Evolutionary conservation across 805 yeast species (phyloP), one percentile per base, ranked within the genome.

Genomic region (Candida caryicola): DNA sequence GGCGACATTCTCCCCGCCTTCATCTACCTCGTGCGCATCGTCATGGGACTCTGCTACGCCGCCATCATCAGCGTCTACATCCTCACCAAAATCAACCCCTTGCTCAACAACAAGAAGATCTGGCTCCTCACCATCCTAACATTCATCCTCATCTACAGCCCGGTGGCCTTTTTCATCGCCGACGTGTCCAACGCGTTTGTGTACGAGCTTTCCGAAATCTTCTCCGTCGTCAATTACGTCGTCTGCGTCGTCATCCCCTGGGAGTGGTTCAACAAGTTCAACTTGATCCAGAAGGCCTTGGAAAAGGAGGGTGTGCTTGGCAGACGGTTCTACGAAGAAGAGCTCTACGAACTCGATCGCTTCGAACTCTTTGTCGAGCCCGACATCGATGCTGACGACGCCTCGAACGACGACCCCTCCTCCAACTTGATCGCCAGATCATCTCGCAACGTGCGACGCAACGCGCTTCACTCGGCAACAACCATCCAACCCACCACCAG

Each of bases 261-360:
- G 93, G 95, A 85, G 58, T 87, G 95, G 91, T 73, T 84, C 44
- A 85, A 83, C 52, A 69, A 84, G 45, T 70, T 82, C 39, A 73
- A 74, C 35, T 66, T 73, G 9, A 57, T 82, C 29, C 80, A 79
- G 60, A 75, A 77, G 45, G 64, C 64, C 12, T 72, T 74, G 37
- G 90, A 85, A 49, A 77, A 79, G 30, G 81, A 79, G 42, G 86
- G 91, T 5, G 75, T 85, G 4, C 56, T 87, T 28, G 95, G 95
- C 1, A 65, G 95, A 43, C 79, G 80, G 13, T 76, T 84, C 31
- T 82, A 77, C 53, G 91, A 82, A 45, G 90, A 83, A 39, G 88
- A 81, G 39, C 34, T 66, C 23, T 69, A 64, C 39, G 71, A 65
- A 46, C 53, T 67, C 17, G 74, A 66, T 39, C 50, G 67, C 18